These are phyloP conservation scores for Gliomastix tumulicola DNA, from an alignment of 2,329 filamentous ascomycete genomes.

Conservation along the genomic window DNA sequence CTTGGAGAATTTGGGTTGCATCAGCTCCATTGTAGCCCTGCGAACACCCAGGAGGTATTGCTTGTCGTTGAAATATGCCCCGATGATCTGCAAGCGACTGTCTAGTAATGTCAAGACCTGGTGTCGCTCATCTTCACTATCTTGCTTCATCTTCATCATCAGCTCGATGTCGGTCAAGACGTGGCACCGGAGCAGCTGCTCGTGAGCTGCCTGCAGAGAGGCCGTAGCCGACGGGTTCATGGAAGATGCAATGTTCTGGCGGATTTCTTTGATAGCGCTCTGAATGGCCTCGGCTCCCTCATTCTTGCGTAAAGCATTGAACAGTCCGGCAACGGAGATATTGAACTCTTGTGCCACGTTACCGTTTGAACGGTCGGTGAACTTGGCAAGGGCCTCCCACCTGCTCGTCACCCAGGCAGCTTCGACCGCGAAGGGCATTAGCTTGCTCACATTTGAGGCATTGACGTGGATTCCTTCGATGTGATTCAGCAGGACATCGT, in stretches of 20 bases:
- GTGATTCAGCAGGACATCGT: conserved; percentile 82
- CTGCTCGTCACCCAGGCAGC: conserved; percentile 85
- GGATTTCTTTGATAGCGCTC: conserved; percentile 53
- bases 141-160: conserved; percentile 47
- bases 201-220: conserved; percentile 78
- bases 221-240: conserved; percentile 71
- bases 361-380: conserved; percentile 49
- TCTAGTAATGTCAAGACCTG: conserved; percentile 40
- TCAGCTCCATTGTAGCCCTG: conserved; percentile 79
- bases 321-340: conserved; percentile 59
- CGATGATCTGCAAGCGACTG: conserved; percentile 79
- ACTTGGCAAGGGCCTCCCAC: conserved; percentile 68
- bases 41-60: conserved; percentile 85
- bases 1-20: conserved; percentile 55
- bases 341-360: conserved; percentile 62
- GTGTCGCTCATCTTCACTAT: conserved; percentile 29
- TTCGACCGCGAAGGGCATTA: conserved; percentile 81
- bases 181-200: conserved; percentile 79
- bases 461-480: conserved; percentile 66
- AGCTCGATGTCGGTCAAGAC: conserved; percentile 81
- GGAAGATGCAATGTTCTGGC: conserved; percentile 63
- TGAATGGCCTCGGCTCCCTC: conserved; percentile 43
- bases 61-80: conserved; percentile 86
- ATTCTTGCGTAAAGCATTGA: conserved; percentile 53
- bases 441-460: conserved; percentile 45